These are phyloP conservation scores for Aciculosporium take DNA, from an alignment of 2,329 filamentous ascomycete species.

Conservation along the genomic window DNA sequence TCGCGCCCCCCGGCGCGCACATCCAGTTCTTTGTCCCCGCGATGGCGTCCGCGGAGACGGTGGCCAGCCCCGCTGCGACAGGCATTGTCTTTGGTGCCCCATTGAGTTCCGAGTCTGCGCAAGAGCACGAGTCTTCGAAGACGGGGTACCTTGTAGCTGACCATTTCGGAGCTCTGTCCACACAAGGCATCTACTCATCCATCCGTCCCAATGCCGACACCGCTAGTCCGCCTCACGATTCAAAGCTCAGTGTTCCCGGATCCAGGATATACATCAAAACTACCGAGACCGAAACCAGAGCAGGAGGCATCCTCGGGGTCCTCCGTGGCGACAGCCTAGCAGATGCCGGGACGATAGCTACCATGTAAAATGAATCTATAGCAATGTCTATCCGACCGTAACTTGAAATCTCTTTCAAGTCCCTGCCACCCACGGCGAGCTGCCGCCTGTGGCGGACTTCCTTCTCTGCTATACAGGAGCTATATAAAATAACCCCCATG, in stretches of 20 bases:
- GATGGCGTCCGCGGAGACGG: constrained; percentile 14
- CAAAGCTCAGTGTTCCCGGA: constrained; percentile 22
- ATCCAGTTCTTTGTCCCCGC: constrained; percentile 50
- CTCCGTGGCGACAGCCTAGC: constrained; percentile 5
- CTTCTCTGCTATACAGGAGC: too few relatives aligned
- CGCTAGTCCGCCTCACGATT: constrained; percentile 9
- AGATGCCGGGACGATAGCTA: constrained; percentile 7
- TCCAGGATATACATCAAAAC: constrained; percentile 16
- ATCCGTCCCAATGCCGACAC: constrained; percentile 8
- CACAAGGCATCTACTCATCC: constrained; percentile 42
- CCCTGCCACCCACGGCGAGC: too few relatives aligned
- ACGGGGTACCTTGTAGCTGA: constrained; percentile 5
- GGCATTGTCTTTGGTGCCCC: constrained; percentile 22
- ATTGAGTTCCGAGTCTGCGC: constrained; percentile 7
- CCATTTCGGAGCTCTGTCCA: constrained; percentile 50
- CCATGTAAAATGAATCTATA: constrained; percentile 5
- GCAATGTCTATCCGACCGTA: too few relatives aligned
- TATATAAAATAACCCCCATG: too few relatives aligned
- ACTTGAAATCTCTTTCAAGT: too few relatives aligned
- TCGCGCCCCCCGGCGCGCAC: constrained; percentile 47
- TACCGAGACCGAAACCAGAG: neutral
- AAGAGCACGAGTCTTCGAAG: neutral
- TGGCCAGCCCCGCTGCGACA: constrained; percentile 5
- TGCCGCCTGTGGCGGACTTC: too few relatives aligned
- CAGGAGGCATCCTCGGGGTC: neutral